Evolutionary conservation across 2,329 filamentous ascomycete species (phyloP), one percentile per base, ranked within the genome.

Genomic region (Aureobasidium lini): DNA sequence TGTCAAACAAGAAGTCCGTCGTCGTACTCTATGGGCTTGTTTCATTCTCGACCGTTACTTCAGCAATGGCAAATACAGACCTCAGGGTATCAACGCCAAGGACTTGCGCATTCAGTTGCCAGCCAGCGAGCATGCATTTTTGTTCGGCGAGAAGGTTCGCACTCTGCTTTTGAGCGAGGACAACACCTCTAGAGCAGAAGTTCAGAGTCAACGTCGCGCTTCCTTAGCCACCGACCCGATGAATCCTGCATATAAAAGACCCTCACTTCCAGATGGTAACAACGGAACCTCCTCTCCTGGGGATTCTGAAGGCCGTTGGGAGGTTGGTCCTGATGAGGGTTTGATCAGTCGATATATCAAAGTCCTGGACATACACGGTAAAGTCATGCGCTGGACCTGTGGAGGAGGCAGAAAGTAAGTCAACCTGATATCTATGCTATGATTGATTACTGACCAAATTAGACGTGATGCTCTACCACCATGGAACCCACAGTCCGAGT

Each of bases 21-120:
- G 87, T 29, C 81, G 88, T 6, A 89, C 87, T 0, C 87, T 89
- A 76, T 90, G 87, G 76, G 88, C 86, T 65, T 89, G 86, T 66
- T 84, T 88, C 61, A 84, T 89, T 54, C 76, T 90, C 64, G 87
- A 90, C 68, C 81, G 86, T 3, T 82, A 89, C 70, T 73, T 89
- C 28, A 82, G 84, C 37, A 85, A 82, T 64, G 86, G 86, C 18
- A 82, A 82, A 62, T 79, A 83, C 56, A 77, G 85, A 23, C 78
- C 82, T 1, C 78, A 81, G 13, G 84, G 83, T 66, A 78, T 89
- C 44, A 77, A 79, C 39, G 73, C 81, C 1, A 76, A 83, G 3
- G 82, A 86, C 60, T 71, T 89, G 6, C 77, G 79, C 36, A 84
- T 88, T 18, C 85, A 87, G 67, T 75, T 90, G 4, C 86, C 86